A percentile compares a stretch with the other conserved stretches of the same genome.
Conservation (phyloP, 2,329 filamentous ascomycete genomes). For the Neopestalotiopsis clavispora region DNA sequence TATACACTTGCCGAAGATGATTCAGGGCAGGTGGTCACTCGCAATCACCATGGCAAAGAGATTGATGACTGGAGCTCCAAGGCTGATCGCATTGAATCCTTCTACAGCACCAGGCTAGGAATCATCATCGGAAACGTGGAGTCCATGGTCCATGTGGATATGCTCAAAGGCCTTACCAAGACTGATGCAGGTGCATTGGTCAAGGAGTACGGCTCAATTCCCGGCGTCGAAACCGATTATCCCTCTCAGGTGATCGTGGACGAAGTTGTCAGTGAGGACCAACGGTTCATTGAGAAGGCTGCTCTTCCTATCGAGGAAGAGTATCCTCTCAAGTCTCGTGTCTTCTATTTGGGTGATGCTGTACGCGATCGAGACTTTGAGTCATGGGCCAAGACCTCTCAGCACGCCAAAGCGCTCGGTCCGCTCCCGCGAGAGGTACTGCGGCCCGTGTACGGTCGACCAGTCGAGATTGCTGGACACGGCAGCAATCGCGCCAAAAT, state of each 20-base stretch:
- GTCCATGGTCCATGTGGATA: conserved; percentile 88
- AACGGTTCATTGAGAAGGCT: conserved; percentile 87
- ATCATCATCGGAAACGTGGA: conserved; percentile 88
- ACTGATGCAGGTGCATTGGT: conserved; percentile 88
- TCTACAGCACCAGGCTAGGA: conserved; percentile 89
- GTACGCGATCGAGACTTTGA: conserved; percentile 72
- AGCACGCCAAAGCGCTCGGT: conserved; percentile 5
- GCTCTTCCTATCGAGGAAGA: conserved; percentile 92
- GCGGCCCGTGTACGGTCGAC: conserved; percentile 13
- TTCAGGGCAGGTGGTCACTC: conserved; percentile 64
- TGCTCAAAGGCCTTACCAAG: conserved; percentile 89
- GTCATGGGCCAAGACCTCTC: conserved; percentile 47
- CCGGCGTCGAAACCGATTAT: conserved; percentile 85
- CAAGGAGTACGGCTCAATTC: conserved; percentile 89
- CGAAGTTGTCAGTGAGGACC: conserved; percentile 86
- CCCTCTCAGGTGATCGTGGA: conserved; percentile 92
- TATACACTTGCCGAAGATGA: conserved; percentile 75
- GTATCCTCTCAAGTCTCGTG: conserved; percentile 80
- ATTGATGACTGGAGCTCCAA: conserved; percentile 86
- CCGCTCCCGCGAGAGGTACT: not conserved
- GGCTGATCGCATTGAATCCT: conserved; percentile 79
- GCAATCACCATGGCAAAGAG: conserved; percentile 75
- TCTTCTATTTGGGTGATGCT: conserved; percentile 91
- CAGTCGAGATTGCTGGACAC: conserved; percentile 14
- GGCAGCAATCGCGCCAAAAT: conserved; percentile 64